These are phyloP conservation scores for Musa acuminata DNA, from an alignment of 176 grass and related monocot species.

Conservation along the genomic window DNA sequence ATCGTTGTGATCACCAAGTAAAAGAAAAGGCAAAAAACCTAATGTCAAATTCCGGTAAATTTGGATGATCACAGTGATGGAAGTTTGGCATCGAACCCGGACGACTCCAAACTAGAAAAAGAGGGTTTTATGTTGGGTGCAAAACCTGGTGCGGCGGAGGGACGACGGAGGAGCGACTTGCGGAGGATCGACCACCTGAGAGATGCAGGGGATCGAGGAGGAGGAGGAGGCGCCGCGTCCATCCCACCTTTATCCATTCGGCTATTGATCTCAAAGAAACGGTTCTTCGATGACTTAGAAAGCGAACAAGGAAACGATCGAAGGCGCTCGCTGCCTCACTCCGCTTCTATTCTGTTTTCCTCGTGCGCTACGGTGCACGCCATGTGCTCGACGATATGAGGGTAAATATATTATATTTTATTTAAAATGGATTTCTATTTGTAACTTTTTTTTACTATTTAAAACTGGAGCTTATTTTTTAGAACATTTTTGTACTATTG, in stretches of 20 bases:
- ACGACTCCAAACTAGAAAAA: neutral
- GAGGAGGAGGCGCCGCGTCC: neutral
- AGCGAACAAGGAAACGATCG: neutral
- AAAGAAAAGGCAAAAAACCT: neutral
- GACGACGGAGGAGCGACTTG: conserved; percentile 30
- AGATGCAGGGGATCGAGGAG: conserved; percentile 18
- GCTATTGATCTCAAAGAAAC: neutral
- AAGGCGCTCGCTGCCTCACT: neutral
- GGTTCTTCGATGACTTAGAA: neutral
- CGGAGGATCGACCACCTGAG: conserved; percentile 64
- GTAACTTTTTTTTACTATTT: no score
- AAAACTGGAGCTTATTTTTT: no score
- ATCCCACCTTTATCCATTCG: neutral
- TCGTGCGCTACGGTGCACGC: neutral
- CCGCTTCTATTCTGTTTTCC: neutral
- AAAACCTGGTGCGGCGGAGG: conserved; percentile 28
- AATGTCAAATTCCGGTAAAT: neutral
- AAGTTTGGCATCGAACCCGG: neutral
- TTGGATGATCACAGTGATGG: neutral
- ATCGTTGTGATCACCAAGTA: neutral
- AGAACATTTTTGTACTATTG: no score
- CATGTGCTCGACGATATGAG: neutral
- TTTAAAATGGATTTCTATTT: no score
- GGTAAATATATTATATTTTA: no score
- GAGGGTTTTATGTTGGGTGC: neutral